Conservation (phyloP, 164 flowering plant species). For the Piper betle region DNA sequence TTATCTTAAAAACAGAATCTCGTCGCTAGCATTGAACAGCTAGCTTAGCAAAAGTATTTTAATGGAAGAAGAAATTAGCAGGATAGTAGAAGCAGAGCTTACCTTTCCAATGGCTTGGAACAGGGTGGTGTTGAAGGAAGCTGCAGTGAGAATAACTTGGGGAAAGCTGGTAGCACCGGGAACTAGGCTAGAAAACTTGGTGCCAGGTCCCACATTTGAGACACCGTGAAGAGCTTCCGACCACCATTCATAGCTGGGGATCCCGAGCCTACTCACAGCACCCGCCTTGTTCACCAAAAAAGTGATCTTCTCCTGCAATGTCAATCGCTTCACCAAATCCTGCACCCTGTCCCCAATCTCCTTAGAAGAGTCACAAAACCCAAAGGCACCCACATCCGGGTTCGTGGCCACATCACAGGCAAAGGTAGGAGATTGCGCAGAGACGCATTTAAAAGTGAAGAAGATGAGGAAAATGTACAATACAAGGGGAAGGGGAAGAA, state of each 20-base stretch:
- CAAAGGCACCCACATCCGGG: constrained; percentile 25
- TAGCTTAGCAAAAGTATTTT: not conserved
- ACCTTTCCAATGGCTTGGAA: constrained; percentile 90
- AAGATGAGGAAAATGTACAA: not conserved
- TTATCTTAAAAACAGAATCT: no score
- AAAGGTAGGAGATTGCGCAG: constrained; percentile 35
- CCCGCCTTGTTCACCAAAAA: constrained; percentile 45
- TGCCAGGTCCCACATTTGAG: constrained; percentile 74
- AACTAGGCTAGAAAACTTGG: constrained; percentile 43
- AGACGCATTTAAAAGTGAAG: constrained; percentile 4
- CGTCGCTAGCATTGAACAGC: not conserved
- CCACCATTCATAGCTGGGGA: constrained; percentile 96
- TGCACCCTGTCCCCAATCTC: constrained; percentile 36
- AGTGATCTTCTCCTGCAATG: constrained; percentile 71
- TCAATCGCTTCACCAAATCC: constrained; percentile 69
- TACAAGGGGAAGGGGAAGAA: constrained; percentile 15
- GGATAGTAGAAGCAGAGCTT: not conserved
- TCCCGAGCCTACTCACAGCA: constrained; percentile 61
- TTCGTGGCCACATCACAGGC: constrained; percentile 57
- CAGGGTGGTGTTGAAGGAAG: constrained; percentile 68
- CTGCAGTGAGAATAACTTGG: constrained; percentile 72
- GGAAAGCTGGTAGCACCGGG: constrained; percentile 98
- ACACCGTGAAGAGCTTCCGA: constrained; percentile 99
- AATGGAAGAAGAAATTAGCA: not conserved
- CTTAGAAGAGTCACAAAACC: constrained; percentile 53